Evolutionary conservation across 192 early-diverging fungal genomes (phyloP), one percentile per base, ranked within the genome.

Genomic region (Coemansia sp.): DNA sequence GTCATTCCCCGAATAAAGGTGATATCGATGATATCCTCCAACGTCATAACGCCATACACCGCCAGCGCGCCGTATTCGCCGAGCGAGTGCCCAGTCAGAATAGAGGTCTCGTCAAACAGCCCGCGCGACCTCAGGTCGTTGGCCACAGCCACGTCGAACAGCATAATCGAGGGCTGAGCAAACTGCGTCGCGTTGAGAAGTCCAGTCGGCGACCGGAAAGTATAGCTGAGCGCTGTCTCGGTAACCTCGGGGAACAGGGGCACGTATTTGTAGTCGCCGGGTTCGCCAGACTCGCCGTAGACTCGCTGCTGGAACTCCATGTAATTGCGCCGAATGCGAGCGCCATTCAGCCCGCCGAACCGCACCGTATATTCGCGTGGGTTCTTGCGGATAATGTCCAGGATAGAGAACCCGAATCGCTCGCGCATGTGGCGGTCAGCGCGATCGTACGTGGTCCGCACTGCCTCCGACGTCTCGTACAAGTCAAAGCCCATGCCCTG

Each of bases 1-100:
- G 94, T 95, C 92, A 95, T 93, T 70, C 96, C 96, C 74, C 96
- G 92, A 86, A 95, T 93, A 83, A 98, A 97, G 24, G 93, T 93
- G 24, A 98, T 90, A 68, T 97, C 95, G 44, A 95, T 88, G 10
- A 95, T 74, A 24, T 89, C 86, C 73, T 96, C 93, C 61, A 95
- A 86, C 17, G 89, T 83, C 27, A 97, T 82, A 4, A 94, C 88
- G 63, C 90, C 92, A 50, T 95, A 87, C 29, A 95, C 85, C 3
- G 93, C 88, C 63, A 98, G 82, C 21, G 92, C 95, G 72, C 95
- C 93, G 74, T 96, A 97, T 70, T 98, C 96, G 83, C 96, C 96
- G 62, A 98, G 87, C 67, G 93, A 93, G 85, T 98, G 96, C 64
- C 96, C 95, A 51, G 93, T 93, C 66, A 97, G 89, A 19, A 90